Conservation (phyloP, 1,284 basidiomycete genomes). For the Tetrapyrgos nigripes region DNA sequence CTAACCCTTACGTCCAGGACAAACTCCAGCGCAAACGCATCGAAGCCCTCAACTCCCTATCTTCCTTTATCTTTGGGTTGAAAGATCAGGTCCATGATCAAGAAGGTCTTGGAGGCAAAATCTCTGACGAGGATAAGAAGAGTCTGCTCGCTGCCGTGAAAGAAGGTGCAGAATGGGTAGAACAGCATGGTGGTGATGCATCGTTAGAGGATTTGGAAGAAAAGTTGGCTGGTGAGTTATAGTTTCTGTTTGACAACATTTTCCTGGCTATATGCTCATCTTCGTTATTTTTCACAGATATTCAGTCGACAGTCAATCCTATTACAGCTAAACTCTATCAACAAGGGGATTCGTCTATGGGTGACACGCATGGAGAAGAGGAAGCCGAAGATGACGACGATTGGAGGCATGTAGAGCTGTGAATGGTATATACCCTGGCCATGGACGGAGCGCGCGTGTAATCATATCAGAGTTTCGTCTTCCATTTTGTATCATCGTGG, state of each 20-base stretch:
- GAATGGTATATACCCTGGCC: not conserved
- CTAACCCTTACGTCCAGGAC: slow-evolving; percentile 9
- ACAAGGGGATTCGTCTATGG: not conserved
- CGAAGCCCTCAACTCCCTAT: slow-evolving; percentile 70
- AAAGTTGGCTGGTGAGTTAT: slow-evolving; percentile 30
- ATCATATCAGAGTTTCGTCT: not conserved
- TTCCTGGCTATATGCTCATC: no score
- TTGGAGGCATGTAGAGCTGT: slow-evolving; percentile 1
- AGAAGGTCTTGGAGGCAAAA: slow-evolving; percentile 66
- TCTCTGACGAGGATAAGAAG: slow-evolving; percentile 58
- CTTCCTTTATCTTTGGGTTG: slow-evolving; percentile 82
- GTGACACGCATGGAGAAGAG: not conserved
- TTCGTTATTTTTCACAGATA: no score
- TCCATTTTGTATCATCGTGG: not conserved
- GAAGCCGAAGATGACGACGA: slow-evolving; percentile 3
- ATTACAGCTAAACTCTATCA: slow-evolving; percentile 33
- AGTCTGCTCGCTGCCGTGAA: slow-evolving; percentile 69
- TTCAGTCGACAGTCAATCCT: slow-evolving; percentile 29
- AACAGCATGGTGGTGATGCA: slow-evolving; percentile 32
- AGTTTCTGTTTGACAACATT: not conserved
- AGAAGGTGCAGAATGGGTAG: slow-evolving; percentile 46
- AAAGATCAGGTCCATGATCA: slow-evolving; percentile 69
- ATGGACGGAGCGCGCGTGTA: not conserved
- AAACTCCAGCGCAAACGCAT: slow-evolving; percentile 51
- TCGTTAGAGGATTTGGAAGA: slow-evolving; percentile 36